Base-by-base conservation (phyloP, 345 rosid genomes). In the Eucalyptus tenuipes region DNA sequence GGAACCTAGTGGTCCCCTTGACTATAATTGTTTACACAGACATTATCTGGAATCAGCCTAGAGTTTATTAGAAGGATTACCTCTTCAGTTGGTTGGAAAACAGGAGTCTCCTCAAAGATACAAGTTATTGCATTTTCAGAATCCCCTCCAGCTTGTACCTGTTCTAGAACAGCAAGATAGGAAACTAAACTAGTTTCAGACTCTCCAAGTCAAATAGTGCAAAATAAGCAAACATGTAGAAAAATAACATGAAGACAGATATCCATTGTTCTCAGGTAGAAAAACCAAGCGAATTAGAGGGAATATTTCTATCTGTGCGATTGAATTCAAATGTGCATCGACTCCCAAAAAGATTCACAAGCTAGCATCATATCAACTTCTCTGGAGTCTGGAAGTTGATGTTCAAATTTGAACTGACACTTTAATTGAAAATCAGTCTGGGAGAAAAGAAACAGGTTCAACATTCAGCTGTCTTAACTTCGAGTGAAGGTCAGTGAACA, bases 71-170 rank as follows among this genome's bases (percentile, higher is more conserved):
- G 37, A 92, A 89, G 84, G 55, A 81, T 88, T 66, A 96, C 98
- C 98, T 95, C 93, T 86, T 94, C 94, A 59, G 92, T 92, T 47
- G 99, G 99, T 90, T 88, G 90, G 88, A 93, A 95, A 64, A 94
- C 91, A 84, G 97, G 95, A 92, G 92, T 94, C 89, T 93, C 97
- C 88, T 93, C 93, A 87, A 95, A 93, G 84, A 89, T 88, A 88
- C 90, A 68, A 17, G 86, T 88, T 88, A 68, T 87, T 45, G 93
- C 92, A 87, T 89, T 92, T 87, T 88, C 93, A 49, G 86, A 93
- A 86, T 59, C 88, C 53, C 88, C 92, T 88, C 88, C 89, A 42
- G 40, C 79, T 49, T 87, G 49, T 47, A 40, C 88, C 88, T 42
- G 88, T n/a, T 53, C 68, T 49, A 44, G 55, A 49, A 27, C 55